phyloP scores from a whole-genome alignment of 23 red algal genomes.

The Gracilaria caudata region DNA sequence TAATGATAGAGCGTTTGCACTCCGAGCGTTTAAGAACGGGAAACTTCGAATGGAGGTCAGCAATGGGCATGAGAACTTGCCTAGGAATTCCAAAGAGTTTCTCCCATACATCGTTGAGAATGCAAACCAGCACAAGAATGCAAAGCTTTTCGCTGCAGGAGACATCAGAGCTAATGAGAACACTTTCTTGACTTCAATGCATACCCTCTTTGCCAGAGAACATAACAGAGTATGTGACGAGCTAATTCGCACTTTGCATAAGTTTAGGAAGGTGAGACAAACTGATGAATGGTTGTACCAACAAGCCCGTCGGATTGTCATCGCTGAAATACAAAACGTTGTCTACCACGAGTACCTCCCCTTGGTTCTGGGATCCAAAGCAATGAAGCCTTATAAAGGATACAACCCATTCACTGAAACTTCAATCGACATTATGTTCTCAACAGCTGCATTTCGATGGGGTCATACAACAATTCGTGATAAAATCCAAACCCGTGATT shows the following conservation, averaged over 20 bases:
- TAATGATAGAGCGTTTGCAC: slow-evolving; percentile 11
- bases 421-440: slow-evolving; percentile 46
- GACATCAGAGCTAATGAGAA: slow-evolving; percentile 75
- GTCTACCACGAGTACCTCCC: slow-evolving; percentile 67
- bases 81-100: slow-evolving; percentile 16
- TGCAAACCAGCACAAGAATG: slow-evolving; percentile 22
- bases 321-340: slow-evolving; percentile 72
- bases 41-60: slow-evolving; percentile 28
- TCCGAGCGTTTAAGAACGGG: slow-evolving; percentile 43
- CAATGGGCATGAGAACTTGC: slow-evolving; percentile 12
- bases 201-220: slow-evolving; percentile 73
- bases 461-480: slow-evolving; percentile 68
- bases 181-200: slow-evolving; percentile 47
- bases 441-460: slow-evolving; percentile 63
- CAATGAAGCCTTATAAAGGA: slow-evolving; percentile 47
- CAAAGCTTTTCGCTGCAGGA: slow-evolving; percentile 54
- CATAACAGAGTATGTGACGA: slow-evolving; percentile 62
- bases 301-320: slow-evolving; percentile 61
- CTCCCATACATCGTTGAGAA: slow-evolving; percentile 38
- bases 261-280: background rate
- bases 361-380: slow-evolving; percentile 33
- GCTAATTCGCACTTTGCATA: background rate
- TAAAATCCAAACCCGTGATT: slow-evolving; percentile 14
- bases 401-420: slow-evolving; percentile 61
- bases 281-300: slow-evolving; percentile 59